Evolutionary conservation across 352 stramenopile genomes (phyloP), one percentile per base, ranked within the genome.

Genomic region (Phytophthora quininea): DNA sequence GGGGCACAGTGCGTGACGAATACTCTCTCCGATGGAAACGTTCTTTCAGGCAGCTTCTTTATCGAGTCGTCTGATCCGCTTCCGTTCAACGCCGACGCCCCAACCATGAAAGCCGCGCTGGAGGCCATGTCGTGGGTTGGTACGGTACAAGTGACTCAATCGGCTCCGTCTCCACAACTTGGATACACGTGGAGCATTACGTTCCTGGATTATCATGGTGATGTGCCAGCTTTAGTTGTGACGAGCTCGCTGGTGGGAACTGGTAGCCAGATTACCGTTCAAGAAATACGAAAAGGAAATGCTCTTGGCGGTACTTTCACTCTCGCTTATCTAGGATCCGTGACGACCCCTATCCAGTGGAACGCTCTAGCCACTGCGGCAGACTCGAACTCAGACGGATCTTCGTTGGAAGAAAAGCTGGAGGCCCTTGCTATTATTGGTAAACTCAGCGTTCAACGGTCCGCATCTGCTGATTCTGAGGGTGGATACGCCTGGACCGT

Each of bases 131-230:
- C 71, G 1, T 91, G 79, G 79, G 72, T 93, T 19, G 74, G 80
- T 1, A 73, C 69, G 3, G 88, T 94, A 0, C 79, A 91, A 53
- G 82, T 94, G 2, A 68, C 73, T 5, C 80, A 75, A 27, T 82
- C 75, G 0, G 65, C 50, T 2, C 76, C 85, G 3, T 80, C 77
- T 0, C 60, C 82, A 4, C 88, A 95, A 48, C 69, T 78, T 31
- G 85, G 87, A 3, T 95, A 90, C 53, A 82, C 74, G 9, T 95
- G 87, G 87, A 91, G 73, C 0, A 77, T 95, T 40, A 91, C 85
- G 5, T 95, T 93, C 52, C 32, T 91, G 24, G 82, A 90, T 12
- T 92, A 90, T 46, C 67, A 80, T 49, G 88, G 88, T 10, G 83
- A 92, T 42, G 79, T 91, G 1, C 88, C 88, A 2, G 29, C 70